Percentiles rank a stretch among this genome's conserved stretches.
Evolutionary conservation across 2,329 filamentous ascomycete genomes (phyloP).

Genomic region (Pseudogymnoascus destructans): DNA sequence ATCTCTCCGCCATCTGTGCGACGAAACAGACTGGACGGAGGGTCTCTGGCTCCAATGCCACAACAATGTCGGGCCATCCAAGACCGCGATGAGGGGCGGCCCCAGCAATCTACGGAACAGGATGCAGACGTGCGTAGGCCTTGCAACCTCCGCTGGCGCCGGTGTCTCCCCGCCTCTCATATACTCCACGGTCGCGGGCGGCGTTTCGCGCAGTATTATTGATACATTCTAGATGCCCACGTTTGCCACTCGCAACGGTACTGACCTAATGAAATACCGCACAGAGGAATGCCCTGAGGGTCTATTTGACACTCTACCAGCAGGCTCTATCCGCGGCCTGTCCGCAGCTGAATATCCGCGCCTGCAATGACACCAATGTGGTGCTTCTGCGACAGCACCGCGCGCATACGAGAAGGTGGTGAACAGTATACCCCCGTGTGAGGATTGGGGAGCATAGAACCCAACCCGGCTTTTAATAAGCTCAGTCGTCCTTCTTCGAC

Average conservation of each 20-base stretch:
- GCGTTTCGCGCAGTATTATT: neutral
- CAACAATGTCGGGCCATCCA: slow-evolving; percentile 11
- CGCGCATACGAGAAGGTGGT: neutral
- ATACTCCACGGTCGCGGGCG: neutral
- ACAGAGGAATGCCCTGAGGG: slow-evolving; percentile 11
- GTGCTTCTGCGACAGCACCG: neutral
- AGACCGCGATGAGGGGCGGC: slow-evolving; percentile 16
- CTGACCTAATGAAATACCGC: slow-evolving; percentile 10
- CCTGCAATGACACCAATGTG: slow-evolving; percentile 13
- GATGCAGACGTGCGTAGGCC: slow-evolving; percentile 18
- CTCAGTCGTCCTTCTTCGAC: neutral
- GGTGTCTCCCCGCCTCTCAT: slow-evolving; percentile 8
- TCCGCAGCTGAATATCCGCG: slow-evolving; percentile 14
- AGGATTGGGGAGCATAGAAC: neutral
- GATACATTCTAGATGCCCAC: slow-evolving; percentile 13
- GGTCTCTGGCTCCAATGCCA: slow-evolving; percentile 21
- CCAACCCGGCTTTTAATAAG: no score
- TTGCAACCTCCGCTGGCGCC: slow-evolving; percentile 18
- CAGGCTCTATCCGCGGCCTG: slow-evolving; percentile 11
- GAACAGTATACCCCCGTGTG: neutral
- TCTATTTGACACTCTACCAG: slow-evolving; percentile 14
- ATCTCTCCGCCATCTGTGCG: slow-evolving; percentile 12
- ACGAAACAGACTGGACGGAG: slow-evolving; percentile 14
- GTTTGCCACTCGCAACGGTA: slow-evolving; percentile 10
- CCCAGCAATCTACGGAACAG: slow-evolving; percentile 20